Evolutionary conservation across 2,329 filamentous ascomycete species (phyloP).

Genomic region (Fusarium setosum): DNA sequence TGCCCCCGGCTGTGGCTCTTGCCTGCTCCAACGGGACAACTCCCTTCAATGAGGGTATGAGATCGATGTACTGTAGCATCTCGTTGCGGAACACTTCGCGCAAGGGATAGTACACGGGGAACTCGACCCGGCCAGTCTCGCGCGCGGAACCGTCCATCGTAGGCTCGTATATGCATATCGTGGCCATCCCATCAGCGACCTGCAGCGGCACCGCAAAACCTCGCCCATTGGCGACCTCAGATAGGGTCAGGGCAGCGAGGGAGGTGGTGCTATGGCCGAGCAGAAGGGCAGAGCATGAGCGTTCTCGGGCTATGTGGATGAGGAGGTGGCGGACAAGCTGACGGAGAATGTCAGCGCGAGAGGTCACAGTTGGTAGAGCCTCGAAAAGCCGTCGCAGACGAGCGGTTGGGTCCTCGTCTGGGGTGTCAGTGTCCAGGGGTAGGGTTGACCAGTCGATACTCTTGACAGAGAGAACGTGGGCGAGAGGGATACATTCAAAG

Average conservation of each 20-base stretch:
- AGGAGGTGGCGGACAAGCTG: slow-evolving; percentile 80
- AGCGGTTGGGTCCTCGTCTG: slow-evolving; percentile 45
- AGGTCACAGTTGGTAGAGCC: slow-evolving; percentile 77
- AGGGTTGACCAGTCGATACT: slow-evolving; percentile 66
- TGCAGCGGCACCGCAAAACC: slow-evolving; percentile 87
- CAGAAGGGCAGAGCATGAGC: slow-evolving; percentile 76
- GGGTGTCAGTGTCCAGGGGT: slow-evolving; percentile 35
- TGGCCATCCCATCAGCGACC: slow-evolving; percentile 76
- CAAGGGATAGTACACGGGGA: slow-evolving; percentile 78
- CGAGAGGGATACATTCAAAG: slow-evolving; percentile 73
- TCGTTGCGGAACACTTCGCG: slow-evolving; percentile 89
- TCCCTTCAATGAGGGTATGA: slow-evolving; percentile 63
- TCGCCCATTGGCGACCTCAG: slow-evolving; percentile 90
- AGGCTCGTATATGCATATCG: slow-evolving; percentile 46
- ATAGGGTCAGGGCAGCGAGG: slow-evolving; percentile 85
- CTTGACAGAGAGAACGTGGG: slow-evolving; percentile 65
- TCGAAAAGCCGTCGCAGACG: slow-evolving; percentile 67
- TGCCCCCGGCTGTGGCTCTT: slow-evolving; percentile 39
- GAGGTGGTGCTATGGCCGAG: slow-evolving; percentile 89
- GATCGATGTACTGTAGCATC: slow-evolving; percentile 72
- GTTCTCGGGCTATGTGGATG: slow-evolving; percentile 69
- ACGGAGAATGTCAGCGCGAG: slow-evolving; percentile 77
- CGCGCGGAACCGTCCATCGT: slow-evolving; percentile 33
- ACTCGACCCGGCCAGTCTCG: slow-evolving; percentile 40
- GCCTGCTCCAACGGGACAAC: slow-evolving; percentile 56